These are phyloP conservation scores for Letharia columbiana DNA, from an alignment of 495 filamentous ascomycete species.

Conservation along the genomic window DNA sequence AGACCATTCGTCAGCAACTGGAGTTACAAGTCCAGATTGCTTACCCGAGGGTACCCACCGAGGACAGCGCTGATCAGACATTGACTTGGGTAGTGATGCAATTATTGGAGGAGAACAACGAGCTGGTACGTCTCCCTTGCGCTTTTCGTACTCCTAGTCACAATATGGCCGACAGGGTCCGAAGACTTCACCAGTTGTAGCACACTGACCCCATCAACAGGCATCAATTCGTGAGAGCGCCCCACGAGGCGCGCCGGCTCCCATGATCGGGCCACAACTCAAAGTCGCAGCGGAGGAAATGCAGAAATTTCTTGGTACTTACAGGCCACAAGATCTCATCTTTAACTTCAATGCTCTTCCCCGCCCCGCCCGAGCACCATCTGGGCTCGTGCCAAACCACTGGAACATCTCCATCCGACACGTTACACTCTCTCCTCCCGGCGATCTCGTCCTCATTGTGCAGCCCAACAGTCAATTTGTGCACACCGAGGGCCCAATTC, in stretches of 20 bases:
- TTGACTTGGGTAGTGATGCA: constrained; percentile 9
- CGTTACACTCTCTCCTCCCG: constrained; percentile 13
- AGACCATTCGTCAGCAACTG: constrained; percentile 12
- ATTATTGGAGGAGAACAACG: constrained; percentile 9
- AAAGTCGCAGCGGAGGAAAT: not conserved
- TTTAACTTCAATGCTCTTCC: constrained; percentile 16
- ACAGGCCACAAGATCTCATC: constrained; percentile 13
- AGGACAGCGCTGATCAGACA: constrained; percentile 13
- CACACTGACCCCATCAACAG: not conserved
- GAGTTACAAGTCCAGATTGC: not conserved
- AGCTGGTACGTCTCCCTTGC: not conserved
- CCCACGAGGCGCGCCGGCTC: not conserved
- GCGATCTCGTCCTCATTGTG: constrained; percentile 17
- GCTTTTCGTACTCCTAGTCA: not conserved
- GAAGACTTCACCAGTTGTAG: not conserved
- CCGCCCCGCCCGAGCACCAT: constrained; percentile 8
- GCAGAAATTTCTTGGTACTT: constrained; percentile 6
- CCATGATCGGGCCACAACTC: not conserved
- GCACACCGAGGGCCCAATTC: not conserved
- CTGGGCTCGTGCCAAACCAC: constrained; percentile 15
- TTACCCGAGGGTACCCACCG: constrained; percentile 6
- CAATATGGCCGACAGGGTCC: not conserved
- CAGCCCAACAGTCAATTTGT: not conserved
- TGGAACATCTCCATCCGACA: constrained; percentile 21
- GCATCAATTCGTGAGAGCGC: not conserved